Evolutionary conservation across 805 yeast genomes (phyloP).

Genomic region (Yamadazyma insecticola): DNA sequence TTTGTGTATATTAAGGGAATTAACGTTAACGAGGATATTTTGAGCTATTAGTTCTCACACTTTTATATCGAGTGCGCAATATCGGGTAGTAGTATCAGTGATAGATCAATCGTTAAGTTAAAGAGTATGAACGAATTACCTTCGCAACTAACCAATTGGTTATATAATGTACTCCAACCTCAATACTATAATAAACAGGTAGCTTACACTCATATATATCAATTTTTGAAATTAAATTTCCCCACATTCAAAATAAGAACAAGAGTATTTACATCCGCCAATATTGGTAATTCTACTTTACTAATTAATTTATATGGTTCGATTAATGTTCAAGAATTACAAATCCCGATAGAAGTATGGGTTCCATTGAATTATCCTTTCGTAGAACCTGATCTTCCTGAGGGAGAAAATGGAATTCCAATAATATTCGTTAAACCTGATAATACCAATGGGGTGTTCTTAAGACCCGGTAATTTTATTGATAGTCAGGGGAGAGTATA

Average conservation of each 20-base stretch:
- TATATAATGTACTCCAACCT: slow-evolving; percentile 36
- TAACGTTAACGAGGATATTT: too few species aligned
- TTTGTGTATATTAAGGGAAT: too few species aligned
- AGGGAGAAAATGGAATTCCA: slow-evolving; percentile 47
- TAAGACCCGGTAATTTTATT: slow-evolving; percentile 59
- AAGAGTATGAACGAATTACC: slow-evolving; percentile 18
- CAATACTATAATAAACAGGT: slow-evolving; percentile 57
- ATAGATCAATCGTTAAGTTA: too few species aligned
- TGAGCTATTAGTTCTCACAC: too few species aligned
- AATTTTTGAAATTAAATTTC: slow-evolving; percentile 46
- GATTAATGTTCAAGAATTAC: slow-evolving; percentile 27
- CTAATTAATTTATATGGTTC: slow-evolving; percentile 64
- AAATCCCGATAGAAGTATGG: slow-evolving; percentile 65
- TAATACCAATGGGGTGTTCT: slow-evolving; percentile 30
- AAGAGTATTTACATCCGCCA: slow-evolving; percentile 43
- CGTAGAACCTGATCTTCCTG: slow-evolving; percentile 5
- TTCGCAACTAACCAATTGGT: slow-evolving; percentile 34
- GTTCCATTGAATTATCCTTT: slow-evolving; percentile 68
- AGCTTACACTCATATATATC: slow-evolving; percentile 59
- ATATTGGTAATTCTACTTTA: slow-evolving; percentile 55
- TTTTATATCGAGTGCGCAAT: too few species aligned
- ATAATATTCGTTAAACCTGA: slow-evolving; percentile 58
- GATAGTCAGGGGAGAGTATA: slow-evolving; percentile 70
- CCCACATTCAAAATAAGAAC: slow-evolving; percentile 61
- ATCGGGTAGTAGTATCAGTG: too few species aligned